Conservation (phyloP, 2,329 filamentous ascomycete species). For the Sporothrix variecibatus region DNA sequence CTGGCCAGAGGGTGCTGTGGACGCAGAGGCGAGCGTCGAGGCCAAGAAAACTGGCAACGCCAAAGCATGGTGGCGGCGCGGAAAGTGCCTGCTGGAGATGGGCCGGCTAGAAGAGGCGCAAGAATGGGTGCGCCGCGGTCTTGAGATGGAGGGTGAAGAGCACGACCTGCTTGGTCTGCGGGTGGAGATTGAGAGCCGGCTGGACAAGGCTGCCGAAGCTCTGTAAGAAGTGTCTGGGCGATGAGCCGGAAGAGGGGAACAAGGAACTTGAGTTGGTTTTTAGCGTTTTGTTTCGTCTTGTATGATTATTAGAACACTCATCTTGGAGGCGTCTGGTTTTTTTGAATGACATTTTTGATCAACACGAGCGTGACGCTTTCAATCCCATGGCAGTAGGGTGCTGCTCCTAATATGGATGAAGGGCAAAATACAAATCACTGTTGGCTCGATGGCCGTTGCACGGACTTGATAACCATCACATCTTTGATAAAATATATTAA, state of each 20-base stretch:
- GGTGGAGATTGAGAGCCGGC: slow-evolving; percentile 59
- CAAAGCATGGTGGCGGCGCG: slow-evolving; percentile 92
- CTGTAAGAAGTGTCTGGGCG: not conserved
- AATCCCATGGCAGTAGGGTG: not conserved
- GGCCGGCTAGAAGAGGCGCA: slow-evolving; percentile 77
- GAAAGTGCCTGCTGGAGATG: slow-evolving; percentile 88
- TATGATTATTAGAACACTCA: not conserved
- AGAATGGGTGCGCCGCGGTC: slow-evolving; percentile 72
- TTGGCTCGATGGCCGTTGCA: not conserved
- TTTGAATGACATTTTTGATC: not conserved
- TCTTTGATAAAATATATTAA: not conserved
- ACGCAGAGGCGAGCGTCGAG: slow-evolving; percentile 87
- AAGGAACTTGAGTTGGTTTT: not conserved
- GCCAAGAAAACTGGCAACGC: slow-evolving; percentile 83
- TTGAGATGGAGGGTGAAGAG: slow-evolving; percentile 81
- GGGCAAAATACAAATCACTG: not conserved
- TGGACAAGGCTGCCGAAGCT: slow-evolving; percentile 24
- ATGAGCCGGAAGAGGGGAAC: not conserved
- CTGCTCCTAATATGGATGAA: not conserved
- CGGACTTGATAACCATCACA: not conserved
- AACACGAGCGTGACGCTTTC: not conserved
- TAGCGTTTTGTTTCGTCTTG: not conserved
- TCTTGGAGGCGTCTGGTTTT: not conserved
- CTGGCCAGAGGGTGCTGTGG: slow-evolving; percentile 85
- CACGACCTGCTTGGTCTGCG: slow-evolving; percentile 63